These are phyloP conservation scores for Paraphoma sp. DNA, from an alignment of 2,329 filamentous ascomycete species.

Conservation along the genomic window DNA sequence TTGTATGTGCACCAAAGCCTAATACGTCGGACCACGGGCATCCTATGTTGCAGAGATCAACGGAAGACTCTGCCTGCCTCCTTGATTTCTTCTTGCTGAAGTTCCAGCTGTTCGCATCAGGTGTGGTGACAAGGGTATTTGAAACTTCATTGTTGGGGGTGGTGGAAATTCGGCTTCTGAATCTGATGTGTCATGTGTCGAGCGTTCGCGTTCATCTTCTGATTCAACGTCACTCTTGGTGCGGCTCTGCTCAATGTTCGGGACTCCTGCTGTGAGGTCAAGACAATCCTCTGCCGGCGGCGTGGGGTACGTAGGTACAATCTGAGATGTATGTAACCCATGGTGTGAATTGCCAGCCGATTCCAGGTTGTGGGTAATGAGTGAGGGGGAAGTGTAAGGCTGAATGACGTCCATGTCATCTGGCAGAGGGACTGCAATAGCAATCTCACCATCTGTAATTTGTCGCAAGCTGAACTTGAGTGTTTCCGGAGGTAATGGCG, in stretches of 20 bases:
- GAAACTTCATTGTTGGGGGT: slow-evolving; percentile 11
- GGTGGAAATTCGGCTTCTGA: slow-evolving; percentile 10
- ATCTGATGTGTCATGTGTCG: slow-evolving; percentile 31
- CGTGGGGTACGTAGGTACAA: neutral
- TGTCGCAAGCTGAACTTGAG: neutral
- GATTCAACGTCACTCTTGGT: slow-evolving; percentile 30
- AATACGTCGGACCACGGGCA: neutral
- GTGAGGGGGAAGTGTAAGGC: slow-evolving; percentile 4
- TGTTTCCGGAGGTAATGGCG: slow-evolving; percentile 27
- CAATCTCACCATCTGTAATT: slow-evolving; percentile 11
- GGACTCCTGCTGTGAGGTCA: neutral
- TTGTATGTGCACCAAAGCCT: neutral
- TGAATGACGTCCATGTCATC: slow-evolving; percentile 22
- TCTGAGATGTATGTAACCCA: too few species aligned
- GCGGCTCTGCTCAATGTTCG: neutral
- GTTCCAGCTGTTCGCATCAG: slow-evolving; percentile 38
- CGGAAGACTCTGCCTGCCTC: slow-evolving; percentile 28
- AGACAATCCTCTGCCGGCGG: too few species aligned
- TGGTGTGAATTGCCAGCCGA: too few species aligned
- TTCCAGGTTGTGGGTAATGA: too few species aligned
- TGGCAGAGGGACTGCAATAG: slow-evolving; percentile 22
- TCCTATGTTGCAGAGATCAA: slow-evolving; percentile 36
- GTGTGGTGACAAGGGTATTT: slow-evolving; percentile 21
- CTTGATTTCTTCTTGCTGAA: slow-evolving; percentile 15
- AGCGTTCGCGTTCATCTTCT: slow-evolving; percentile 28